phyloP scores from a whole-genome alignment of 768 basidiomycete species.

The Leccinellum rugosiceps region DNA sequence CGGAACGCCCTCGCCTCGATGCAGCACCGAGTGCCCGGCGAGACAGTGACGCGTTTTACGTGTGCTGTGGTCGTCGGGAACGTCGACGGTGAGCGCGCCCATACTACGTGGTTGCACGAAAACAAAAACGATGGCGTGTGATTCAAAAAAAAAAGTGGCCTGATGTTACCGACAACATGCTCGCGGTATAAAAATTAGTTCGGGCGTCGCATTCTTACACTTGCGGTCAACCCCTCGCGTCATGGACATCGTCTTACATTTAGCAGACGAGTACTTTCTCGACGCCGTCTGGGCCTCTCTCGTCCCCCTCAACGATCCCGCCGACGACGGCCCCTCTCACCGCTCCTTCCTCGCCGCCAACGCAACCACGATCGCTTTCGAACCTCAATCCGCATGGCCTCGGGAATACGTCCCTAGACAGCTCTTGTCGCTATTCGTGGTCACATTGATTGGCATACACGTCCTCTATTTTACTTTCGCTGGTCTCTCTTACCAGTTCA shows the following conservation, averaged over 20 bases:
- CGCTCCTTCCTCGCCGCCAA: constrained; percentile 33
- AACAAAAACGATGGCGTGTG: constrained; percentile 10
- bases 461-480: constrained; percentile 88
- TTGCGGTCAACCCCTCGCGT: not conserved
- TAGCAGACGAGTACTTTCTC: constrained; percentile 68
- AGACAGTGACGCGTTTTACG: not conserved
- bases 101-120: not conserved
- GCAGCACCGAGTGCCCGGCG: not conserved
- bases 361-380: constrained; percentile 36
- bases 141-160: constrained; percentile 32
- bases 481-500: constrained; percentile 72
- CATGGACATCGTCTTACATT: constrained; percentile 80
- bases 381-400: constrained; percentile 71
- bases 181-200: constrained; percentile 20
- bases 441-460: constrained; percentile 82
- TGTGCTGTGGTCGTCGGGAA: not conserved
- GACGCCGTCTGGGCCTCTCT: constrained; percentile 78
- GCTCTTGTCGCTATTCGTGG: constrained; percentile 58
- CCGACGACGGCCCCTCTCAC: constrained; percentile 31
- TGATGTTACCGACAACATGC: constrained; percentile 18
- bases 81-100: not conserved
- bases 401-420: constrained; percentile 82
- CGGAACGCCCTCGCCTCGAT: not conserved
- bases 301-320: constrained; percentile 53
- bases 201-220: not conserved